A percentile compares a stretch with the other conserved stretches of the same genome.
Evolutionary conservation across 345 rosid species (phyloP).

Genomic region (Moricandia moricandioides): DNA sequence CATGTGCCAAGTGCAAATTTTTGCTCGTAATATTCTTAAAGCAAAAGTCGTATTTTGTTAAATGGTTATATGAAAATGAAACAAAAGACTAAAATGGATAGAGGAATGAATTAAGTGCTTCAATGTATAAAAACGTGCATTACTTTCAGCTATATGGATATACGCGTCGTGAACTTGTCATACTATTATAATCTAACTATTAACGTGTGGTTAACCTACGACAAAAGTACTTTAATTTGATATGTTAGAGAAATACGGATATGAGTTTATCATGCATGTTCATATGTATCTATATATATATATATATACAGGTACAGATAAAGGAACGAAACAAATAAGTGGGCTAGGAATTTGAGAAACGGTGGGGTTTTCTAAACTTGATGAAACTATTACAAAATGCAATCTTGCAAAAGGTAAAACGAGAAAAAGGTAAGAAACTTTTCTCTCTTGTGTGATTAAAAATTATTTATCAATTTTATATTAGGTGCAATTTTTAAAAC

Average conservation of each 20-base stretch:
- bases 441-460: slow-evolving; percentile 33
- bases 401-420: slow-evolving; percentile 38
- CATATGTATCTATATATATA: neutral
- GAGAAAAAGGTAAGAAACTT: slow-evolving; percentile 52
- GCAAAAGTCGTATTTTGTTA: neutral
- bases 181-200: neutral
- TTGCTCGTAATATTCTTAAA: neutral
- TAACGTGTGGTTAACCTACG: neutral
- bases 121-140: neutral
- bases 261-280: neutral
- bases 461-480: neutral
- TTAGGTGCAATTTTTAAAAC: neutral
- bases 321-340: slow-evolving; percentile 9
- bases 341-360: slow-evolving; percentile 57
- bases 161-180: neutral
- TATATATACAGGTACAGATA: neutral
- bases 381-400: slow-evolving; percentile 32
- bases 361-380: slow-evolving; percentile 47
- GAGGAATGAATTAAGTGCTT: neutral
- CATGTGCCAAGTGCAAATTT: neutral
- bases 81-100: neutral
- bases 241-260: neutral
- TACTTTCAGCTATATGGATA: neutral
- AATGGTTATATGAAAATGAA: neutral
- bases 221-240: neutral